Conservation (phyloP, 2,329 filamentous ascomycete species). For the Leptographium lundbergii region DNA sequence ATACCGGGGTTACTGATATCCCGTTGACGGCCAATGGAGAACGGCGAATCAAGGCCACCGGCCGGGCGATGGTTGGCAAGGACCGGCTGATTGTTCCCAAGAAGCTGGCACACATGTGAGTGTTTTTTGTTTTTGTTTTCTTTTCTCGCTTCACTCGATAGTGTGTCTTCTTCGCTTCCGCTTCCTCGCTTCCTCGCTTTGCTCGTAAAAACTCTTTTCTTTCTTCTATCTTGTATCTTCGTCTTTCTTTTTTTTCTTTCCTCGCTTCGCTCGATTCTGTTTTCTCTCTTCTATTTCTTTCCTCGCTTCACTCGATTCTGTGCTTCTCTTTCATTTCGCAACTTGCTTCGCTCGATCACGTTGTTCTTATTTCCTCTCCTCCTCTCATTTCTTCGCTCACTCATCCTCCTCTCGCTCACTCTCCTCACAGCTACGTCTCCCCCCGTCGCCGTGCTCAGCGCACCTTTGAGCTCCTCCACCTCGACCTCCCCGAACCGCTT, state of each 20-base stretch:
- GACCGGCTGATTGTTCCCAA: constrained; percentile 75
- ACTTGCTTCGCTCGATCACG: no score
- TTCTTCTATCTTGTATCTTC: not conserved
- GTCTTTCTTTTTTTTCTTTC: not conserved
- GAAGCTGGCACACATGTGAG: constrained; percentile 72
- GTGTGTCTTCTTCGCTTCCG: not conserved
- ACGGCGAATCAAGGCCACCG: constrained; percentile 62
- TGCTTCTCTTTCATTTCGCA: no score
- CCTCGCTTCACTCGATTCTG: not conserved
- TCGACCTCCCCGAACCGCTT: constrained; percentile 54
- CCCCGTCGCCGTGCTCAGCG: constrained; percentile 73
- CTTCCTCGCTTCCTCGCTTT: constrained; percentile 5
- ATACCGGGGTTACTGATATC: constrained; percentile 80
- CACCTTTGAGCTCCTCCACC: constrained; percentile 77
- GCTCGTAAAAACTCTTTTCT: not conserved
- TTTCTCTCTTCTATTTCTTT: not conserved
- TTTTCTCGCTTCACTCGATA: not conserved
- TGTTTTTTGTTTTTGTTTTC: constrained; percentile 5
- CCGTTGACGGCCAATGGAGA: constrained; percentile 73
- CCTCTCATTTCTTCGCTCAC: not conserved
- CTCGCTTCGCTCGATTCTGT: not conserved
- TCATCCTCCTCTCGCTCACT: not conserved
- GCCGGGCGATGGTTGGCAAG: constrained; percentile 68
- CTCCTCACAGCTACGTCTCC: constrained; percentile 56
- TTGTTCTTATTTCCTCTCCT: no score